Evolutionary conservation across 768 basidiomycete genomes (phyloP), one percentile per base, ranked within the genome.

Genomic region (Hysterangium stoloniferum): DNA sequence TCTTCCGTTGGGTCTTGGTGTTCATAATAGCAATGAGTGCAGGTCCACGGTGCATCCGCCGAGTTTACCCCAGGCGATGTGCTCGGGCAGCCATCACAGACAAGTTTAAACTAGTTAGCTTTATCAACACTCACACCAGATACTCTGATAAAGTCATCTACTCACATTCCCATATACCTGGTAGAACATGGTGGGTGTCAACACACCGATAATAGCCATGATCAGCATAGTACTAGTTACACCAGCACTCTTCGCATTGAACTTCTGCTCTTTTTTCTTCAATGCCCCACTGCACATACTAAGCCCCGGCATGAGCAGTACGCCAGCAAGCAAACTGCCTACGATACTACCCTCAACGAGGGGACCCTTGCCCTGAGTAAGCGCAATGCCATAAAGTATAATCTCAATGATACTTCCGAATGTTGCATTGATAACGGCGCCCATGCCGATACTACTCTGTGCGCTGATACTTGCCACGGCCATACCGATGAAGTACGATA

Each of bases 401-500:
- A 99, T 88, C 68, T 99, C 96, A 62, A 99, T 91, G 63, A 97
- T 82, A n/a, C 89, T 93, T 64, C 96, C 96, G 60, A 99, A 99
- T 1, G 92, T 92, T 1, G 96, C 96, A 64, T 99, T 99, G 73
- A 99, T 98, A 59, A 98, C 95, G 2, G 96, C 96, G 56, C 96
- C 96, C 92, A 98, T 96, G 5, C 96, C 96, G 54, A 99, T 99
- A 1, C 88, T 92, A 0, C 91, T 94, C 62, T 98, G 96, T 0
- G 96, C 96, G n/a, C 87, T 91, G 60, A 99, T 98, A 37, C 89
- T 93, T 2, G 96, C 96, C 54, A 99, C 96, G 6, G 96, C 96
- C 96, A 97, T 97, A 15, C 96, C 96, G 61, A 99, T 98, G 71
- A 99, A 99, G 72, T 99, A 99, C 6, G 89, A 93, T 17, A 99